Base-by-base conservation (phyloP, 371 early-diverging fungal genomes). In the Funneliformis caledonium region DNA sequence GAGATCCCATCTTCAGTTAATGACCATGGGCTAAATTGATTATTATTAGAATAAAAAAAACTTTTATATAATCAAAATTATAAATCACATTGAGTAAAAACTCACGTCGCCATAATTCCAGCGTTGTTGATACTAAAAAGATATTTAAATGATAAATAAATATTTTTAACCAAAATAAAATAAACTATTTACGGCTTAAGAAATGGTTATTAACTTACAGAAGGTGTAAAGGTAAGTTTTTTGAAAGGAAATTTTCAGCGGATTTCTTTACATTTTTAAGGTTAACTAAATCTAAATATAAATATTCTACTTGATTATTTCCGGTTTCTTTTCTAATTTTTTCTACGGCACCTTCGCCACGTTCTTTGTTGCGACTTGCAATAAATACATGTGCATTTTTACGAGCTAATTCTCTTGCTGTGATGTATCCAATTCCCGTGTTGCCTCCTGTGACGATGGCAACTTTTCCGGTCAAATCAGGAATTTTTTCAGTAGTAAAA, bases 391-490 rank as follows among this genome's bases (percentile, higher is more conserved):
- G 83, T 59, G 91, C 87, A 7, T 87, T 86, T 75, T 92, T 90
- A 43, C 85, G 84, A 8, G 92, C 93, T 70, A 93, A 86, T 80
- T 89, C 90, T 12, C 85, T 72, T 3, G 88, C 87, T 52, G 92
- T 91, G 5, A 85, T 85, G 80, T 87, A 87, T 60, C 94, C 95
- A 60, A 94, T 88, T 82, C 95, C 95, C 12, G 88, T 84, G 81
- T 88, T 92, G 12, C 89, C 91, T 43, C 96, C 96, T 26, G 94
- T 94, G 43, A 95, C 91, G 42, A 95, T 88, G 45, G 91, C 92
- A 68, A 88, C 79, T 81, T 86, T 68, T 48, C 90, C 91, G 26
- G 87, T 80, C 43, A 92, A 87, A 82, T 91, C 88, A n/a, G 94
- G 93, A 64, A 94, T 90, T 31, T 86, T 67, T 8, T 89, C 85